Evolutionary conservation across 2,329 filamentous ascomycete species (phyloP).

Genomic region (Colletotrichum theobromicola): DNA sequence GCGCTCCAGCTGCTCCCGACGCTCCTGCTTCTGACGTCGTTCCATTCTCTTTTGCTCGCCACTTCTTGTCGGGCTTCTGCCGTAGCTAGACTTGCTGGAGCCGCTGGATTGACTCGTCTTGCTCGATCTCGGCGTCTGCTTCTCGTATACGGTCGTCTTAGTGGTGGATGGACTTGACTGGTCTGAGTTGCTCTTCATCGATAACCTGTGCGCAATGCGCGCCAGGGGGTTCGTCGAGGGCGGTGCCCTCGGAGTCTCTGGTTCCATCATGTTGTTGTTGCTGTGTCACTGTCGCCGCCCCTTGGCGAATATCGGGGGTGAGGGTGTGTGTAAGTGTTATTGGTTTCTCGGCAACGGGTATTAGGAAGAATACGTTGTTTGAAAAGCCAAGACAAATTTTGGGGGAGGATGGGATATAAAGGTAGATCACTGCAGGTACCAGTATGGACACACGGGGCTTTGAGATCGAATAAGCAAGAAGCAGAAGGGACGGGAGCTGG

Average conservation of each 20-base stretch:
- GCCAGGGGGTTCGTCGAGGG: conserved; percentile 23
- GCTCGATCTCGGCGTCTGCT: background rate
- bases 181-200: background rate
- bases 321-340: background rate
- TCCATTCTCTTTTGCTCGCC: conserved; percentile 7
- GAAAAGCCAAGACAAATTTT: background rate
- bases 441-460: background rate
- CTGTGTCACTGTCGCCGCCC: background rate
- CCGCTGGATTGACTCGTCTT: conserved; percentile 1
- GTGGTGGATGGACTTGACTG: background rate
- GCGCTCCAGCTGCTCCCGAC: conserved; percentile 2
- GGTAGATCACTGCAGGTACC: conserved; percentile 1
- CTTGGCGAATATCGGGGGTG: background rate
- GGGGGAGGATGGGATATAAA: background rate
- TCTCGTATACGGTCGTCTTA: conserved; percentile 7
- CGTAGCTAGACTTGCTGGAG: conserved; percentile 7
- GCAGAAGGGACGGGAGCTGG: background rate
- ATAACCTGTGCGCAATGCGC: conserved; percentile 10
- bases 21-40: conserved; percentile 7
- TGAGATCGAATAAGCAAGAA: background rate
- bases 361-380: background rate
- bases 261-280: conserved; percentile 1
- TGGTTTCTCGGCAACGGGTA: background rate
- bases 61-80: conserved; percentile 1
- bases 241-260: background rate